Percentiles rank a stretch among this genome's conserved stretches.
These are phyloP conservation scores for Umbellularia californica DNA, from an alignment of 164 flowering plant species.

Conservation along the genomic window DNA sequence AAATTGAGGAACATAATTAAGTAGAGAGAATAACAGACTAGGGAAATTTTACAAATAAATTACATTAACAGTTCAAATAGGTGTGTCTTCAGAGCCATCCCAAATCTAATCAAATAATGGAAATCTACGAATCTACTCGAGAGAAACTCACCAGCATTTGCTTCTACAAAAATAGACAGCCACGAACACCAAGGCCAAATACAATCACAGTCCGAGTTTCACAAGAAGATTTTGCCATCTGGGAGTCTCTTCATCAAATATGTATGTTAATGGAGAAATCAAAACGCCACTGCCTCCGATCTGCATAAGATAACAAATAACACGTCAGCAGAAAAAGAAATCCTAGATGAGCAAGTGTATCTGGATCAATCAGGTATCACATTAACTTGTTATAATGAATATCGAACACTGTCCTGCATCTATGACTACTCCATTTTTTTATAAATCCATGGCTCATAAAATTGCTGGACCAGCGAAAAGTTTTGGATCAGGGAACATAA, in stretches of 20 bases:
- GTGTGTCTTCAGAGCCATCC: not conserved
- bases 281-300: conserved; percentile 97
- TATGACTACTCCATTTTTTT: not conserved
- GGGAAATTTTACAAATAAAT: not conserved
- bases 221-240: conserved; percentile 72
- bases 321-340: not conserved
- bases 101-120: not conserved
- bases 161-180: not conserved
- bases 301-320: conserved; percentile 32
- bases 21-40: not conserved
- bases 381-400: too few species aligned
- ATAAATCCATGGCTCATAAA: not conserved
- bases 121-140: not conserved
- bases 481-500: not conserved
- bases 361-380: not conserved
- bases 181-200: not conserved
- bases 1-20: not conserved
- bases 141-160: not conserved
- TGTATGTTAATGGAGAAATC: conserved; percentile 88
- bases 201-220: conserved; percentile 48
- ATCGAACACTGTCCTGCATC: not conserved
- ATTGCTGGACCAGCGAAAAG: not conserved
- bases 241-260: conserved; percentile 93
- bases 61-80: not conserved
- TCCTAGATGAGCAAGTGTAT: not conserved